phyloP scores from a whole-genome alignment of 768 basidiomycete genomes.

The Tephrocybe sp. region DNA sequence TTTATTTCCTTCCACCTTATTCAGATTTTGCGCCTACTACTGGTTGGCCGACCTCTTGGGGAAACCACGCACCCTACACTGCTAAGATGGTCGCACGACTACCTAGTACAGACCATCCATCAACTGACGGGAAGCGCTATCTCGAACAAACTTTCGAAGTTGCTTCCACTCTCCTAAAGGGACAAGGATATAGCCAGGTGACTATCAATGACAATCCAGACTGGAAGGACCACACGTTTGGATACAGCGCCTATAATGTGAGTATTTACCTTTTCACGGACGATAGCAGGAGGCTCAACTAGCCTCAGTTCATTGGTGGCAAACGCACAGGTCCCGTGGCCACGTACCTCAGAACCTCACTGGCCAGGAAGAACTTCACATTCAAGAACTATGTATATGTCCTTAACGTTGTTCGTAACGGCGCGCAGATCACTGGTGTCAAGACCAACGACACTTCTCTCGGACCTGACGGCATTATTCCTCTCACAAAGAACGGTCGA shows the following conservation, averaged over 20 bases:
- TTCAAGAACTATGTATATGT: conserved; percentile 49
- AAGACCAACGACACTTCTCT: conserved; percentile 57
- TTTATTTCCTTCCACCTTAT: conserved; percentile 54
- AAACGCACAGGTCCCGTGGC: conserved; percentile 56
- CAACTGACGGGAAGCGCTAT: conserved; percentile 58
- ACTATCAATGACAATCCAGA: conserved; percentile 58
- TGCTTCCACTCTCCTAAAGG: conserved; percentile 38
- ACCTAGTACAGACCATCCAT: conserved; percentile 56
- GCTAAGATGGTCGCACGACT: conserved; percentile 46
- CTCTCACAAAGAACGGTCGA: conserved; percentile 53
- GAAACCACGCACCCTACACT: conserved; percentile 49
- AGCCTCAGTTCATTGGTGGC: conserved; percentile 38
- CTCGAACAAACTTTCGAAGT: conserved; percentile 49
- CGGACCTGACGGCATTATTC: conserved; percentile 53
- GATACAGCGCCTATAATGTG: conserved; percentile 47
- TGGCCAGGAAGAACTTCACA: conserved; percentile 47
- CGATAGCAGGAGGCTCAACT: neutral
- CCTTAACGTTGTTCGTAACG: conserved; percentile 55
- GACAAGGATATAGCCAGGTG: conserved; percentile 49
- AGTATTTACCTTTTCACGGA: conserved; percentile 10
- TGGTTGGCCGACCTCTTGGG: conserved; percentile 58
- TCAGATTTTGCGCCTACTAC: conserved; percentile 46
- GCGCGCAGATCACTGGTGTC: conserved; percentile 54
- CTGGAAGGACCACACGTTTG: conserved; percentile 56
- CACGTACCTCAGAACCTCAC: conserved; percentile 59